phyloP scores from a whole-genome alignment of 1,284 basidiomycete genomes.

The Fomes fomentarius region DNA sequence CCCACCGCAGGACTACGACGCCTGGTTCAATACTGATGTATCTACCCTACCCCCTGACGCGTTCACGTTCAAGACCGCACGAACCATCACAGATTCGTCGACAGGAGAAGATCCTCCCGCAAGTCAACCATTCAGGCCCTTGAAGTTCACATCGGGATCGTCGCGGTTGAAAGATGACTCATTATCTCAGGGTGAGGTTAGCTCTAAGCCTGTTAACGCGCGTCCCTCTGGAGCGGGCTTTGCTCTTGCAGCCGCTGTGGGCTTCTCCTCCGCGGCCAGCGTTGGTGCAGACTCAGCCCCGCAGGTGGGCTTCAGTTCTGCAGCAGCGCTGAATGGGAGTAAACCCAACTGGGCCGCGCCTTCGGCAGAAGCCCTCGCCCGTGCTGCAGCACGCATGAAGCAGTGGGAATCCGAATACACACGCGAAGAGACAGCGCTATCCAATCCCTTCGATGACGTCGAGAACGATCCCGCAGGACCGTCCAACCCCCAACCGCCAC shows the following conservation, averaged over 20 bases:
- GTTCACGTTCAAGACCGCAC: slow-evolving; percentile 31
- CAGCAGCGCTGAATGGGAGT: slow-evolving; percentile 4
- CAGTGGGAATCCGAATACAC: slow-evolving; percentile 56
- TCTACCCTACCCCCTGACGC: slow-evolving; percentile 20
- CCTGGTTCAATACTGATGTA: slow-evolving; percentile 58
- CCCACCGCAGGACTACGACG: slow-evolving; percentile 47
- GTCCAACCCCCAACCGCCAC: background rate
- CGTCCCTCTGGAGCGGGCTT: background rate
- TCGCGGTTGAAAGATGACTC: slow-evolving; percentile 5
- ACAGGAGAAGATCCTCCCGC: slow-evolving; percentile 1
- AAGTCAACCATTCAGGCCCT: slow-evolving; percentile 8
- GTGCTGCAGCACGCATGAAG: slow-evolving; percentile 56
- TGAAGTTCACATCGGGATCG: slow-evolving; percentile 21
- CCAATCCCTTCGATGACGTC: background rate
- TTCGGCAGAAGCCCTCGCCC: slow-evolving; percentile 59
- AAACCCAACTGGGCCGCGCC: slow-evolving; percentile 44
- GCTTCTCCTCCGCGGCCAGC: background rate
- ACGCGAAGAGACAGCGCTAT: slow-evolving; percentile 13
- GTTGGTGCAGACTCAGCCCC: background rate
- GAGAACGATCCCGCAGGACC: slow-evolving; percentile 11
- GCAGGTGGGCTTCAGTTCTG: slow-evolving; percentile 17
- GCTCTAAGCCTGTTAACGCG: background rate
- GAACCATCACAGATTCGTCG: slow-evolving; percentile 9
- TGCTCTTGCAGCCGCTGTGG: slow-evolving; percentile 1
- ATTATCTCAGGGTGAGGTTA: background rate